phyloP scores from a whole-genome alignment of 2,329 filamentous ascomycete genomes.

The Colletotrichum orbiculare region DNA sequence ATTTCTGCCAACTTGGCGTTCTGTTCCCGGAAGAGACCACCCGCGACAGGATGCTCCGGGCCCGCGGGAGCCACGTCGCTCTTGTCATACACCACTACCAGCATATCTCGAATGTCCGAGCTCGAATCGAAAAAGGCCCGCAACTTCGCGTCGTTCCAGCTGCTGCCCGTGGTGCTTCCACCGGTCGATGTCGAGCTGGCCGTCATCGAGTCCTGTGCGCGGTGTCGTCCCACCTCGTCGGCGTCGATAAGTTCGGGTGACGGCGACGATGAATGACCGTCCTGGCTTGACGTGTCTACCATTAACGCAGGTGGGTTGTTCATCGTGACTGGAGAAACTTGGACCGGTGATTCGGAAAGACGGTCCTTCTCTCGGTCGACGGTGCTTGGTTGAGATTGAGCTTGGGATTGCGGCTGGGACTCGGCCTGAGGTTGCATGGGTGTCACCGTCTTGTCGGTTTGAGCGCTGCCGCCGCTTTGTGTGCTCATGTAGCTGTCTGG shows the following conservation, averaged over 20 bases:
- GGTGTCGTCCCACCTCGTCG: conserved; percentile 51
- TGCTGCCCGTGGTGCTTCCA: conserved; percentile 61
- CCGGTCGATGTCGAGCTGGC: conserved; percentile 59
- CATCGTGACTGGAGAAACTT: conserved; percentile 67
- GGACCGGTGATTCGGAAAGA: conserved; percentile 75
- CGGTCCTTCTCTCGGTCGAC: conserved; percentile 49
- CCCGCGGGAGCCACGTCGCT: conserved; percentile 82
- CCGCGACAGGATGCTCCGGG: conserved; percentile 86
- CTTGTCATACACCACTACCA: conserved; percentile 93
- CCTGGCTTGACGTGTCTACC: conserved; percentile 77
- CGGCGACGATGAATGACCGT: conserved; percentile 73
- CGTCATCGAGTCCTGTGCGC: conserved; percentile 59
- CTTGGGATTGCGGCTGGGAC: neutral
- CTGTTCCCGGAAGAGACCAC: conserved; percentile 85
- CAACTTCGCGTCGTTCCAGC: conserved; percentile 89
- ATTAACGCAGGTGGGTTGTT: conserved; percentile 74
- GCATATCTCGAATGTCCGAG: conserved; percentile 87
- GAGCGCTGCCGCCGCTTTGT: conserved; percentile 44
- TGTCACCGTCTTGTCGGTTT: conserved; percentile 47
- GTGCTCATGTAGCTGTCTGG: conserved; percentile 53
- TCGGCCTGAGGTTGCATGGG: conserved; percentile 34
- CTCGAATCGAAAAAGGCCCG: conserved; percentile 92
- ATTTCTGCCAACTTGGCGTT: conserved; percentile 88
- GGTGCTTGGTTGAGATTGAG: conserved; percentile 13
- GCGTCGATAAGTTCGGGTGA: conserved; percentile 69